Percentiles rank a stretch among this genome's conserved stretches.
Evolutionary conservation across 1,284 basidiomycete genomes (phyloP).

Genomic region (Sanguinoderma infundibulare): DNA sequence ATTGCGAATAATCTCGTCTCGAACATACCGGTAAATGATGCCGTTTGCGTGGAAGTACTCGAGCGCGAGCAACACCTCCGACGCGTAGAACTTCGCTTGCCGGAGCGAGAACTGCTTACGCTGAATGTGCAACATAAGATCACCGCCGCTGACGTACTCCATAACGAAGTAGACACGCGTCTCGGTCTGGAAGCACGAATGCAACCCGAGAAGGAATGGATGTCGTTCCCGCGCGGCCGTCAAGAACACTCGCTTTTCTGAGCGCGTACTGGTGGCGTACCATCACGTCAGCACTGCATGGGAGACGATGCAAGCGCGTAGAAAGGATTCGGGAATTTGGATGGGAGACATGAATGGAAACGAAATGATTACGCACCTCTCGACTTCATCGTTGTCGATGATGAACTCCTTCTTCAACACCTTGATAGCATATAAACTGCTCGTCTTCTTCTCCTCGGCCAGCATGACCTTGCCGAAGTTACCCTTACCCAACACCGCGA

Average conservation of each 20-base stretch:
- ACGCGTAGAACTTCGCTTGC: slow-evolving; percentile 97
- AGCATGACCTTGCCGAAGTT: slow-evolving; percentile 99
- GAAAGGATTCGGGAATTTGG: no score
- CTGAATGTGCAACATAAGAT: slow-evolving; percentile 85
- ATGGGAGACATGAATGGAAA: neutral
- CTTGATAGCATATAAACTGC: slow-evolving; percentile 96
- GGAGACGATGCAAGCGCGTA: neutral
- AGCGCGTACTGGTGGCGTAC: slow-evolving; percentile 82
- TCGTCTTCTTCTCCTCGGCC: slow-evolving; percentile 95
- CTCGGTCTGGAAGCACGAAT: slow-evolving; percentile 99
- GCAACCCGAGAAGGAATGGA: slow-evolving; percentile 95
- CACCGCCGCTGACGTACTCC: slow-evolving; percentile 81
- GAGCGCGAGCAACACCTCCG: slow-evolving; percentile 95
- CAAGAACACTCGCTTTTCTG: slow-evolving; percentile 98
- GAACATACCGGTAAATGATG: slow-evolving; percentile 84
- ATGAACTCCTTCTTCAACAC: slow-evolving; percentile 99
- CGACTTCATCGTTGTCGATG: slow-evolving; percentile 99
- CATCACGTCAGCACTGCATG: neutral
- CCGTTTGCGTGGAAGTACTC: slow-evolving; percentile 99
- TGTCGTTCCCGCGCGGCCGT: slow-evolving; percentile 96
- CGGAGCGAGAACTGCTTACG: slow-evolving; percentile 81
- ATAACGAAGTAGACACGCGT: slow-evolving; percentile 91
- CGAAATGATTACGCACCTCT: slow-evolving; percentile 67
- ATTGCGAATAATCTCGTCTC: neutral
- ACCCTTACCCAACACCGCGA: slow-evolving; percentile 98